Evolutionary conservation across 2,329 filamentous ascomycete species (phyloP).

Genomic region (Paradendryphiella salina): DNA sequence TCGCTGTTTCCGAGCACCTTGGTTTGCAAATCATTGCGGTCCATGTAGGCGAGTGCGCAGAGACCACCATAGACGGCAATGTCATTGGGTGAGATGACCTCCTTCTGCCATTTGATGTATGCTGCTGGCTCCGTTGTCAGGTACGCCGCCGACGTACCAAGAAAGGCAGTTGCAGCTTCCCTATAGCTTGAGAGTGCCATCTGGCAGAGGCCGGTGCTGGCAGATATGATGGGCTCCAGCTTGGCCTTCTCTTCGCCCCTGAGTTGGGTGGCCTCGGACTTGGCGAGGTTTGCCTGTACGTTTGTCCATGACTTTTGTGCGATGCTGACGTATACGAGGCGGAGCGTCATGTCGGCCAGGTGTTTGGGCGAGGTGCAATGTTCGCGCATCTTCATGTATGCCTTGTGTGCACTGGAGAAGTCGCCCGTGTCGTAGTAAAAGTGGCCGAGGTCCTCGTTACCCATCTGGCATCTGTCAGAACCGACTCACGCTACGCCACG

Average conservation of each 20-base stretch:
- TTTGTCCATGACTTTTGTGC: slow-evolving; percentile 77
- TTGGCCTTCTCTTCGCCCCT: slow-evolving; percentile 62
- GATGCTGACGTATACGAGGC: slow-evolving; percentile 74
- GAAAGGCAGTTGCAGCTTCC: slow-evolving; percentile 73
- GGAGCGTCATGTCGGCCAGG: slow-evolving; percentile 78
- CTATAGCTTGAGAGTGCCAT: slow-evolving; percentile 61
- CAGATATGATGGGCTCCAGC: slow-evolving; percentile 67
- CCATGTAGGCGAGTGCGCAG: slow-evolving; percentile 87
- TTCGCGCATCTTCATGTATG: slow-evolving; percentile 84
- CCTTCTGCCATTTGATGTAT: slow-evolving; percentile 63
- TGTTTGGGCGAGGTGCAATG: slow-evolving; percentile 84
- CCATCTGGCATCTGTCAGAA: slow-evolving; percentile 67
- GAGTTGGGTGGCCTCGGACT: slow-evolving; percentile 56
- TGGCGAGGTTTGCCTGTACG: slow-evolving; percentile 64
- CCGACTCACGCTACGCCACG: background rate
- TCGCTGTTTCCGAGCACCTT: slow-evolving; percentile 80
- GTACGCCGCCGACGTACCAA: slow-evolving; percentile 61
- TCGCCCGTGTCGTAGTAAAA: slow-evolving; percentile 82
- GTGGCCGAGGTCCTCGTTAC: slow-evolving; percentile 85
- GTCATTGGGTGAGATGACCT: slow-evolving; percentile 80
- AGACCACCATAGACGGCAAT: slow-evolving; percentile 90
- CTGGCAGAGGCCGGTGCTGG: slow-evolving; percentile 63
- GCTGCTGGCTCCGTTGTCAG: slow-evolving; percentile 49
- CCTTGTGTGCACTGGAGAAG: slow-evolving; percentile 70
- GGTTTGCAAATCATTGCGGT: slow-evolving; percentile 72